A percentile compares a stretch with the other conserved stretches of the same genome.
phyloP scores from a whole-genome alignment of 257 asterid genomes.

The Capsicum baccatum region DNA sequence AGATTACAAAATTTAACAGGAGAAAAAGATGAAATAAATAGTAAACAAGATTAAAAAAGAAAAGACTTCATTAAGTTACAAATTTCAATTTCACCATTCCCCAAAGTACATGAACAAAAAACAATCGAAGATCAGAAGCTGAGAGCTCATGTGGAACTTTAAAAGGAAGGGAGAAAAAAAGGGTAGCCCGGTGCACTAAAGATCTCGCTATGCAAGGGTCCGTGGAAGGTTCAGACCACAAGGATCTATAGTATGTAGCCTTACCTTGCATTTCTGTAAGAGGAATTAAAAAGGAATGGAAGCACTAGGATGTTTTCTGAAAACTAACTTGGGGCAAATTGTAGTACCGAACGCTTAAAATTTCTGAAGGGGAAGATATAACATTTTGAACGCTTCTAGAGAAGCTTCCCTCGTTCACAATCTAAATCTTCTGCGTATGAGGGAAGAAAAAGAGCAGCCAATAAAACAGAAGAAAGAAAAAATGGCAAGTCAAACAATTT shows the following conservation, averaged over 20 bases:
- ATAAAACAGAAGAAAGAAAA: constrained; percentile 18
- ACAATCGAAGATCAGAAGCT: constrained; percentile 11
- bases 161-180: background rate
- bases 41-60: background rate
- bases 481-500: background rate
- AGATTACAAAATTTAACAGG: background rate
- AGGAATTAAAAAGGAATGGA: background rate
- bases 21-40: background rate
- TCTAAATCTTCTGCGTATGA: background rate
- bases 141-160: constrained; percentile 3
- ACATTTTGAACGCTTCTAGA: background rate
- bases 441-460: constrained; percentile 18
- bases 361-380: background rate
- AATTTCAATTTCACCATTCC: background rate
- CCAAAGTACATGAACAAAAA: background rate
- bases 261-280: too few relatives aligned
- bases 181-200: too few relatives aligned
- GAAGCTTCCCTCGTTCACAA: background rate
- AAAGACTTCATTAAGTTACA: background rate
- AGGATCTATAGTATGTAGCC: too few relatives aligned
- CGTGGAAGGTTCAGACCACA: too few relatives aligned
- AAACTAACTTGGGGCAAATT: background rate
- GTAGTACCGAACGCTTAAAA: background rate
- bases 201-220: too few relatives aligned
- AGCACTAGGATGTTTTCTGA: constrained; percentile 10